These are phyloP conservation scores for Przewalskia tangutica DNA, from an alignment of 257 asterid species.

Conservation along the genomic window DNA sequence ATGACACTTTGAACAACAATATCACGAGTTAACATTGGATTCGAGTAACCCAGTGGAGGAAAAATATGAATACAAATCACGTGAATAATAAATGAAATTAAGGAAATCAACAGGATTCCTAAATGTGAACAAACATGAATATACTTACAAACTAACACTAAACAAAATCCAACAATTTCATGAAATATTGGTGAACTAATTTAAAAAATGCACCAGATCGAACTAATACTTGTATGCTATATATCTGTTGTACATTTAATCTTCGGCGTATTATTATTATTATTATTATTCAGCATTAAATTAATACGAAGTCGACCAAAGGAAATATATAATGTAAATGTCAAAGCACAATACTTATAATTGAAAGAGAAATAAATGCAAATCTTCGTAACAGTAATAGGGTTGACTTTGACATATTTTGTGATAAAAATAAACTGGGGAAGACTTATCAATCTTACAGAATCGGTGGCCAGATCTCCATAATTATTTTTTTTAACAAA, in stretches of 20 bases:
- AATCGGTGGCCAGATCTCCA: not conserved
- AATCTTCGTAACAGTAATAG: not conserved
- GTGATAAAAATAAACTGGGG: not conserved
- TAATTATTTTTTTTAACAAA: no score
- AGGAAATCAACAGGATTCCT: not conserved
- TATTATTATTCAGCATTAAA: not conserved
- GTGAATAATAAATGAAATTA: not conserved
- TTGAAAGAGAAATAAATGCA: not conserved
- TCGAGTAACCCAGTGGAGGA: not conserved
- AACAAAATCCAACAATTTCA: not conserved
- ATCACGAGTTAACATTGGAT: not conserved
- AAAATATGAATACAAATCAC: not conserved
- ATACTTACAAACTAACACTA: not conserved
- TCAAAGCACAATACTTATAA: not conserved
- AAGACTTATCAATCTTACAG: not conserved
- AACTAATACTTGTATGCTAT: not conserved
- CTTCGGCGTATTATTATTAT: not conserved
- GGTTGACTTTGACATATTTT: not conserved
- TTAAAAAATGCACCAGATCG: not conserved
- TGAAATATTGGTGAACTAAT: not conserved
- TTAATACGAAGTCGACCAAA: not conserved
- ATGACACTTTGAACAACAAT: not conserved
- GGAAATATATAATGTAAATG: not conserved
- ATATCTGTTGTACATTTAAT: not conserved
- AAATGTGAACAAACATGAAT: not conserved